Base-by-base conservation (phyloP, 345 rosid species). In the Populus alba region DNA sequence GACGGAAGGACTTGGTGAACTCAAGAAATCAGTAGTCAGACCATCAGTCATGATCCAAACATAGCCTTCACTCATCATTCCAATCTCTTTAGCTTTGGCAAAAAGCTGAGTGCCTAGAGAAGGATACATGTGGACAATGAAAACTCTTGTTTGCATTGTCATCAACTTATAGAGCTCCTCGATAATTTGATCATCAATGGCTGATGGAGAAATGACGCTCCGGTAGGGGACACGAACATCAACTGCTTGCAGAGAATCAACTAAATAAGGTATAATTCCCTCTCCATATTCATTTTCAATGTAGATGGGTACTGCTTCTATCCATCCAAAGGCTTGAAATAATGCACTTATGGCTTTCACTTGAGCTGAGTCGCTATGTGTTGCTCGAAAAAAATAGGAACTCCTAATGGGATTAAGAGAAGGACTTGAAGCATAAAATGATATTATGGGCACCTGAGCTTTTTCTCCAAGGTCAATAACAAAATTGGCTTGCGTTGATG, bases 41-140 rank as follows among this genome's bases (percentile, higher is more conserved):
- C 83, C 89, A 23, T 79, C 77, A 1, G 80, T 85, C 8, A 81
- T 45, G 10, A 92, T 77, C 95, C 97, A 92, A 16, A 80, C 90
- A 55, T 87, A 91, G 4, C 94, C 94, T 35, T 81, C 70, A 1
- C 77, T 65, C 92, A 92, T 87, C 93, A 92, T 92, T 38, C 92
- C 91, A 0, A 63, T 69, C 78, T 87, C 84, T 43, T 66, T 72
- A 1, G 88, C 92, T 77, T 70, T 81, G 4, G 79, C 29, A n/a
- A 92, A 87, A 43, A 91, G 1, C 2, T 87, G 70, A 53, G 83
- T 45, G 1, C 84, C 93, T 0, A 87, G 81, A 35, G 27, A 29
- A 0, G 80, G 35, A 33, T n/a, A 3, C 89, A 88, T 85, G 75
- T 92, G 89, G 29, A 89, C 83, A 4, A 91, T 0, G 62, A 92